A percentile compares a stretch with the other conserved stretches of the same genome.
Conservation (phyloP, 371 early-diverging fungal species). For the Blyttiomyces sp. region DNA sequence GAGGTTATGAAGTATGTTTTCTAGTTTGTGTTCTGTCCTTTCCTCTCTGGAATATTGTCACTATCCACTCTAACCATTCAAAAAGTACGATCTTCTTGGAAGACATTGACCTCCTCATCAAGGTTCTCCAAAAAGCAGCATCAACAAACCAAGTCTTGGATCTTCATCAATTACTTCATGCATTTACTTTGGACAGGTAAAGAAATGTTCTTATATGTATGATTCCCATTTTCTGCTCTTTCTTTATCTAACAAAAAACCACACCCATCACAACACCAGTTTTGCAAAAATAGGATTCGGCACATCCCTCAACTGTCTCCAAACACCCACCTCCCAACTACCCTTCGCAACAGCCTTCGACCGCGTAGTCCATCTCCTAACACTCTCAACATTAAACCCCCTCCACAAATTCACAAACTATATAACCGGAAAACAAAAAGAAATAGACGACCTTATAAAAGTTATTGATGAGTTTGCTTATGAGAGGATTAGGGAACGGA, state of each 20-base stretch:
- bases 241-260: not conserved
- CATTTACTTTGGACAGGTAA: conserved; percentile 47
- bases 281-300: conserved; percentile 54
- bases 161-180: conserved; percentile 43
- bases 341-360: conserved; percentile 56
- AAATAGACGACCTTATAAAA: not conserved
- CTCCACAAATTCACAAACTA: conserved; percentile 5
- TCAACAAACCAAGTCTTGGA: conserved; percentile 21
- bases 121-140: not conserved
- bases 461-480: conserved; percentile 8
- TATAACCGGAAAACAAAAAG: not conserved
- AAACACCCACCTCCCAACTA: conserved; percentile 7
- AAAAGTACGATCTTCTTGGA: not conserved
- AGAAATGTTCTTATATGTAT: no score
- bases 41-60: not conserved
- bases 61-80: not conserved
- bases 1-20: conserved; percentile 6
- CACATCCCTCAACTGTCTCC: not conserved
- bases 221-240: not conserved
- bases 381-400: conserved; percentile 14
- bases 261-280: not conserved
- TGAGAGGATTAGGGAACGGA: not conserved
- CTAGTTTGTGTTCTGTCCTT: not conserved
- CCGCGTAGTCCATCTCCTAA: conserved; percentile 26
- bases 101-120: not conserved